Conservation (phyloP, 2,329 filamentous ascomycete species). For the Fusarium subglutinans region DNA sequence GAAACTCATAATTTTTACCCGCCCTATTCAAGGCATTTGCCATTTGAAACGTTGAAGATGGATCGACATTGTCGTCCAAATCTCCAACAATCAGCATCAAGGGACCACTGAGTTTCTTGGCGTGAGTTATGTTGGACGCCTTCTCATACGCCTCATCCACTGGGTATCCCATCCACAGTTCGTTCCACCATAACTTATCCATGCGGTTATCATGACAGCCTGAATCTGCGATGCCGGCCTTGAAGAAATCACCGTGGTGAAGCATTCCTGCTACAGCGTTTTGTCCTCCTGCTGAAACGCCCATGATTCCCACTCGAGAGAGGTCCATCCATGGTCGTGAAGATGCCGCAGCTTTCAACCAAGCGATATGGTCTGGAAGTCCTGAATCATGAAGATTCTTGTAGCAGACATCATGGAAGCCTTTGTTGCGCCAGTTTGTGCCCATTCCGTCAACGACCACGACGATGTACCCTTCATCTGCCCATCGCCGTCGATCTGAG, state of each 20-base stretch:
- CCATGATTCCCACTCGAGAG: constrained; percentile 42
- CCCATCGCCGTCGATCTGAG: constrained; percentile 29
- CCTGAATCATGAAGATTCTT: constrained; percentile 45
- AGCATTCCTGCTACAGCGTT: constrained; percentile 42
- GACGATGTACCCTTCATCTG: constrained; percentile 45
- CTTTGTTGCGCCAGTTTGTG: constrained; percentile 44
- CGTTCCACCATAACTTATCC: constrained; percentile 46
- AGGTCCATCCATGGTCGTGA: constrained; percentile 43
- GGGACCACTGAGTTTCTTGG: constrained; percentile 39
- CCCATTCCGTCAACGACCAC: constrained; percentile 47
- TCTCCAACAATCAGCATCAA: constrained; percentile 45
- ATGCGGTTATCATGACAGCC: constrained; percentile 47
- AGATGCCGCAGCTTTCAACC: constrained; percentile 42
- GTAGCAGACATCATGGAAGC: constrained; percentile 44
- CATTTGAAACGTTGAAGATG: constrained; percentile 44
- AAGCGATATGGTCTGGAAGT: constrained; percentile 44
- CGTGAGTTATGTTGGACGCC: constrained; percentile 44
- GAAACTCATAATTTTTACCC: constrained; percentile 44
- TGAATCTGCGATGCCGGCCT: constrained; percentile 40
- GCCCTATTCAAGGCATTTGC: constrained; percentile 40
- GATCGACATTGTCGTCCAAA: constrained; percentile 45
- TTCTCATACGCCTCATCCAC: constrained; percentile 43
- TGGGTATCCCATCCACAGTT: constrained; percentile 47
- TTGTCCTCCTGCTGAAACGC: constrained; percentile 45
- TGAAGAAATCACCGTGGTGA: constrained; percentile 44